phyloP scores from a whole-genome alignment of 352 stramenopile species.

The Peronospora tabacina region DNA sequence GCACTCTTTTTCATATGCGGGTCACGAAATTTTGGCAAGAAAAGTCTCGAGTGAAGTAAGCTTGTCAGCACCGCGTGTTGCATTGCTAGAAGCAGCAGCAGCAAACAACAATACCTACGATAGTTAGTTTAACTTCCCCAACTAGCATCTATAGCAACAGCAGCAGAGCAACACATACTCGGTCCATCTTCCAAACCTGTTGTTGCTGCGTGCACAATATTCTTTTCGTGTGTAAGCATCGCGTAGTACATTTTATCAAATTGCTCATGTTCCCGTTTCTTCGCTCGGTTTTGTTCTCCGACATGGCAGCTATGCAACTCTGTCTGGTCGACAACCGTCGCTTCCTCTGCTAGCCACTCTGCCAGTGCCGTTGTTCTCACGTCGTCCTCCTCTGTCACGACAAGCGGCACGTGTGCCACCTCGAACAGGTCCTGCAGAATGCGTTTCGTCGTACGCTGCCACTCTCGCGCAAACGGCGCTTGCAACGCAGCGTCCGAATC shows the following conservation, averaged over 20 bases:
- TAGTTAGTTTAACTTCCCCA: not conserved
- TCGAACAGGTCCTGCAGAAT: conserved; percentile 56
- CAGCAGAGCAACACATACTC: conserved; percentile 26
- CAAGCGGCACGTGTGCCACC: conserved; percentile 44
- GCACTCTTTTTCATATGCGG: conserved; percentile 44
- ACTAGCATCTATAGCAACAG: not conserved
- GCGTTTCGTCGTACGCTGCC: conserved; percentile 55
- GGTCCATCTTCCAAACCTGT: conserved; percentile 67
- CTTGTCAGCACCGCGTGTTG: conserved; percentile 60
- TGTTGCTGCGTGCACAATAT: conserved; percentile 62
- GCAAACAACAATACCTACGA: conserved; percentile 2
- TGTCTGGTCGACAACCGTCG: conserved; percentile 26
- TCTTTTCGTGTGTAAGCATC: conserved; percentile 65
- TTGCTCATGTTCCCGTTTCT: conserved; percentile 34
- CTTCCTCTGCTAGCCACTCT: conserved; percentile 46
- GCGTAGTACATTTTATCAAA: conserved; percentile 56
- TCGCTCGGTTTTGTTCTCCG: conserved; percentile 35
- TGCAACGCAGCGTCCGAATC: conserved; percentile 32
- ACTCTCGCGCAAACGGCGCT: conserved; percentile 52
- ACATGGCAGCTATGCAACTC: conserved; percentile 31
- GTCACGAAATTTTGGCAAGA: conserved; percentile 51
- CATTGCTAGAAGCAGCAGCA: conserved; percentile 16
- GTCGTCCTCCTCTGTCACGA: conserved; percentile 6
- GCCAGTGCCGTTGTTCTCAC: conserved; percentile 32
- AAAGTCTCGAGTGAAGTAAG: conserved; percentile 50